These are phyloP conservation scores for Suhomyces canberraensis DNA, from an alignment of 805 yeast genomes.

Conservation along the genomic window DNA sequence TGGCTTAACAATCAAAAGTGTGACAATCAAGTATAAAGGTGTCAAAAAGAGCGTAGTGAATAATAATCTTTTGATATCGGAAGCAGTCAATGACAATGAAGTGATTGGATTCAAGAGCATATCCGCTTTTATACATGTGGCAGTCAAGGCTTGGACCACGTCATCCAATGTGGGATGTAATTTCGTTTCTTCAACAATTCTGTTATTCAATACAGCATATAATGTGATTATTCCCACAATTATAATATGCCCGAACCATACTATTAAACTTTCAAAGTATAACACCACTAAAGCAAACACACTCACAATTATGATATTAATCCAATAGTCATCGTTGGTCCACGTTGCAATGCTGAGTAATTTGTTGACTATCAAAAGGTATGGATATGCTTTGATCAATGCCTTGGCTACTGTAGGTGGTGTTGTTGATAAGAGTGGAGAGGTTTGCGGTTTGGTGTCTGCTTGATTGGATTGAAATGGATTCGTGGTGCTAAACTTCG, in stretches of 20 bases:
- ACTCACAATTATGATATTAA: conserved; percentile 59
- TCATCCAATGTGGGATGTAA: conserved; percentile 83
- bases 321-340: conserved; percentile 85
- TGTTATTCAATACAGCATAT: conserved; percentile 56
- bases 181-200: conserved; percentile 56
- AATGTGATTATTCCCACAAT: conserved; percentile 59
- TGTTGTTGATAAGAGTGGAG: conserved; percentile 82
- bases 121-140: conserved; percentile 73
- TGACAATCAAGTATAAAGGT: conserved; percentile 73
- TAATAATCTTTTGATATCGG: conserved; percentile 75
- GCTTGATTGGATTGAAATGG: conserved; percentile 2
- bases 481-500: conserved; percentile 8
- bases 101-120: conserved; percentile 78
- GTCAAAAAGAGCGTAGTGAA: conserved; percentile 84
- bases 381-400: conserved; percentile 80
- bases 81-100: conserved; percentile 63
- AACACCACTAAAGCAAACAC: conserved; percentile 55
- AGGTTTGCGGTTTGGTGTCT: conserved; percentile 46
- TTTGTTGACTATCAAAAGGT: conserved; percentile 69
- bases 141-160: conserved; percentile 70
- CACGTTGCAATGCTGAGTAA: conserved; percentile 75
- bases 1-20: conserved; percentile 69
- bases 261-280: conserved; percentile 75
- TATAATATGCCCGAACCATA: conserved; percentile 79
- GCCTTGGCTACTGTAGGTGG: conserved; percentile 90